Percentiles rank a stretch among this genome's conserved stretches.
Evolutionary conservation across 148 eudicot species (phyloP).

Genomic region (Tetragonia tetragonoides): DNA sequence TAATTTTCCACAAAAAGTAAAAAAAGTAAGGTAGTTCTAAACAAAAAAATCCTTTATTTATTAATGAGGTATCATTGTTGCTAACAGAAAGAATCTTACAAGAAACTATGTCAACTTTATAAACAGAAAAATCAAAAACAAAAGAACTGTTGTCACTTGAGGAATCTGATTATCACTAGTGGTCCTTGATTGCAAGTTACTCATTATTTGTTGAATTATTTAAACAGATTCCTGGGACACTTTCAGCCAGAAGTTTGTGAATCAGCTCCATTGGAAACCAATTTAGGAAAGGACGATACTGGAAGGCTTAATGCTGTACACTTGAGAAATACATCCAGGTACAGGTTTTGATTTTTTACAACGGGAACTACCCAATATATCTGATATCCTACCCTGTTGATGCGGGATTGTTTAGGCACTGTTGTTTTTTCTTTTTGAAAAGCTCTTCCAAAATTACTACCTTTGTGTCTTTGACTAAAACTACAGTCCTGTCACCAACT

Average conservation of each 20-base stretch:
- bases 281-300: not conserved
- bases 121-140: not conserved
- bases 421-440: not conserved
- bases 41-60: too few relatives aligned
- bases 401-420: not conserved
- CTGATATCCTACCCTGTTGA: not conserved
- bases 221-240: slow-evolving; percentile 31
- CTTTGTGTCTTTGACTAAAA: not conserved
- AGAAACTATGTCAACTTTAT: not conserved
- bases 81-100: not conserved
- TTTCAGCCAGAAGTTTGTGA: slow-evolving; percentile 15
- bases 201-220: not conserved
- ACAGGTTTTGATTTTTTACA: not conserved
- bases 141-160: not conserved
- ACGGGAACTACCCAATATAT: not conserved
- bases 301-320: slow-evolving; percentile 1
- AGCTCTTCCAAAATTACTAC: too few relatives aligned
- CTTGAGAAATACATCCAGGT: slow-evolving; percentile 17
- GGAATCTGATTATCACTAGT: too few relatives aligned
- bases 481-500: not conserved
- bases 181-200: not conserved
- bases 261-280: not conserved
- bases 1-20: not conserved
- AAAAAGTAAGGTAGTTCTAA: too few relatives aligned
- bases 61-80: not conserved